Conservation (phyloP, 805 yeast species). For the Sugiyamaella floridensis region DNA sequence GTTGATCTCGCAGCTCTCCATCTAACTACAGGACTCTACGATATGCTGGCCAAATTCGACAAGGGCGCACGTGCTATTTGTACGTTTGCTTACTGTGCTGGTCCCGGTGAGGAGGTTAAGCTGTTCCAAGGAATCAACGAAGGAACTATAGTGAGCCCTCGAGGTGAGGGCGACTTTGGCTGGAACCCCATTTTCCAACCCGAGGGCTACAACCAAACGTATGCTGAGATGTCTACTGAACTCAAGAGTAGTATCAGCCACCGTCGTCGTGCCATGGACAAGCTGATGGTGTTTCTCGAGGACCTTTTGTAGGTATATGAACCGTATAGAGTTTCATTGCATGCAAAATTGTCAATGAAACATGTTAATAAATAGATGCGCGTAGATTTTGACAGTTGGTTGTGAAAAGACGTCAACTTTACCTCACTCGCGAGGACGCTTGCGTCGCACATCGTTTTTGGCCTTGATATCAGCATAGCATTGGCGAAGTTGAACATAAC, state of each 20-base stretch:
- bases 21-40: constrained; percentile 48
- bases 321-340: background rate
- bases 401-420: background rate
- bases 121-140: constrained; percentile 79
- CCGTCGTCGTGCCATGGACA: constrained; percentile 72
- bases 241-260: constrained; percentile 81
- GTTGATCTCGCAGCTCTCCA: background rate
- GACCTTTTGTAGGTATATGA: background rate
- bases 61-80: constrained; percentile 83
- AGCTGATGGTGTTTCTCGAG: constrained; percentile 49
- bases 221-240: constrained; percentile 80
- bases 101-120: constrained; percentile 64
- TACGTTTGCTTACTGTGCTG: constrained; percentile 85
- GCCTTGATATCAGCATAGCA: constrained; percentile 17
- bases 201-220: constrained; percentile 61
- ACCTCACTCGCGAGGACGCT: background rate
- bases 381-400: too few relatives aligned
- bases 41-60: constrained; percentile 74
- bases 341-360: background rate
- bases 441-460: constrained; percentile 10
- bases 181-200: constrained; percentile 94
- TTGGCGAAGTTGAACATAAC: constrained; percentile 66
- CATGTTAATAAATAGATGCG: background rate
- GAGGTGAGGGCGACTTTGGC: constrained; percentile 83
- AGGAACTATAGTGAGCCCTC: constrained; percentile 68